Evolutionary conservation across 1,284 basidiomycete genomes (phyloP).

Genomic region (Coriolopsis trogii): DNA sequence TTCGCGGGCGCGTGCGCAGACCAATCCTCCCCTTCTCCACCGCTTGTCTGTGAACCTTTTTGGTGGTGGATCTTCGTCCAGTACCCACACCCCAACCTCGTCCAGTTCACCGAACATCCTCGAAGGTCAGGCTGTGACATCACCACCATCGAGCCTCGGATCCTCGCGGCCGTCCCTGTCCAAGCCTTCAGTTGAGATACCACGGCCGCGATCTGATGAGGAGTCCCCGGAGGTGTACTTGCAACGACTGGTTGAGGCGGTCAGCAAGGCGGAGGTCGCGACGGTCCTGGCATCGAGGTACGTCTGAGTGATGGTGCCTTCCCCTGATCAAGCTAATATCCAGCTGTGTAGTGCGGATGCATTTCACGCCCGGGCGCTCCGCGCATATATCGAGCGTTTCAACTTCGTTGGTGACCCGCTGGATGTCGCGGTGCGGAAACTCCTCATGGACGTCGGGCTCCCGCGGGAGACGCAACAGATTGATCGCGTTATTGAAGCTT

Average conservation of each 20-base stretch:
- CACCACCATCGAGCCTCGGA: slow-evolving; percentile 39
- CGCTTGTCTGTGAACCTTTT: slow-evolving; percentile 73
- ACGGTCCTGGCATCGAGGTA: slow-evolving; percentile 83
- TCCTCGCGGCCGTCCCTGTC: slow-evolving; percentile 52
- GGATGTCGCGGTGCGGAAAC: slow-evolving; percentile 88
- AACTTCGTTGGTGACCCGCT: slow-evolving; percentile 83
- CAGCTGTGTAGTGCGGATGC: slow-evolving; percentile 58
- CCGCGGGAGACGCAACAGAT: slow-evolving; percentile 98
- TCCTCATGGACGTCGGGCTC: slow-evolving; percentile 91
- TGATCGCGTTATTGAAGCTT: slow-evolving; percentile 95
- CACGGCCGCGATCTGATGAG: slow-evolving; percentile 54
- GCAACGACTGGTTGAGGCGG: slow-evolving; percentile 57
- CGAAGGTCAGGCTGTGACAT: slow-evolving; percentile 27
- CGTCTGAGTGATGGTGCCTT: slow-evolving; percentile 19
- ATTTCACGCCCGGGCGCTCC: slow-evolving; percentile 76
- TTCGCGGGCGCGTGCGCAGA: slow-evolving; percentile 57
- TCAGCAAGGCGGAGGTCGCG: slow-evolving; percentile 79
- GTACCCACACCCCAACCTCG: slow-evolving; percentile 32
- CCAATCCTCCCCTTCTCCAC: slow-evolving; percentile 72
- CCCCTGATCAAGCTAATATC: background rate
- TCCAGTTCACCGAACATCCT: slow-evolving; percentile 31
- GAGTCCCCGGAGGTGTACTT: slow-evolving; percentile 79
- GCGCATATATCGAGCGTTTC: slow-evolving; percentile 77
- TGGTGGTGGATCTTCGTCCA: slow-evolving; percentile 43
- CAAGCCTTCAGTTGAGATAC: slow-evolving; percentile 46